Base-by-base conservation (phyloP, 495 filamentous ascomycete species). In the Aspergillus carlsbadensis region DNA sequence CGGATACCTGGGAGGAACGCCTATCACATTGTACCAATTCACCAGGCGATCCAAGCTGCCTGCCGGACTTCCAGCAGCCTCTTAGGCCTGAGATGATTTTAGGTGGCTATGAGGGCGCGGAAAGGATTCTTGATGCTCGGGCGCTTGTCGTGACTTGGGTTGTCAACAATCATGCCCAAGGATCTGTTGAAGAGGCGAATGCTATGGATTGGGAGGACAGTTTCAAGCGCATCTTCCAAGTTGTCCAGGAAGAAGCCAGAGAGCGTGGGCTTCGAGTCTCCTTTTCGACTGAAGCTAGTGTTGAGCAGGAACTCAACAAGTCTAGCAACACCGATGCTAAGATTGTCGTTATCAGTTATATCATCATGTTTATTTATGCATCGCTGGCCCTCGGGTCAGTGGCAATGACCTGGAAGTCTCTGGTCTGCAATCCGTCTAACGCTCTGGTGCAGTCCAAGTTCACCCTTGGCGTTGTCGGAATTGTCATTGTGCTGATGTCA, bases 351-450 rank as follows among this genome's bases (percentile, higher is more conserved):
- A 88, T 98, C 71, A 97, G 93, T 76, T 98, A 98, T 73, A 82
- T 98, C 58, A 88, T 96, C 71, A 98, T 98, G 94, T 98, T 98
- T 67, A 69, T 98, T 34, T 98, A 98, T 64, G 94, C 92, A 4
- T 97, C 92, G 2, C 65, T 98, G 33, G 92, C 94, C 3, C 74
- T 98, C 4, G 95, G 94, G 3, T 95, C 92, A 2, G 92, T 87
- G 11, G 92, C 89, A 1, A 74, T 96, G 31, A 87, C 87, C 31
- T 73, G 89, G 56, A 80, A 78, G 54, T 87, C 91, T 49, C 73
- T 97, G 40, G 60, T 96, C 24, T 80, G 80, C 46, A 94, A 92
- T 65, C 92, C 93, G 10, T 81, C 87, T 37, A 88, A 89, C 49
- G 84, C 87, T 13, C 72, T 98, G 1, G 94, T 98, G 1, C 88